phyloP scores from a whole-genome alignment of 2,329 filamentous ascomycete species.

The Hypoxylon sp. region DNA sequence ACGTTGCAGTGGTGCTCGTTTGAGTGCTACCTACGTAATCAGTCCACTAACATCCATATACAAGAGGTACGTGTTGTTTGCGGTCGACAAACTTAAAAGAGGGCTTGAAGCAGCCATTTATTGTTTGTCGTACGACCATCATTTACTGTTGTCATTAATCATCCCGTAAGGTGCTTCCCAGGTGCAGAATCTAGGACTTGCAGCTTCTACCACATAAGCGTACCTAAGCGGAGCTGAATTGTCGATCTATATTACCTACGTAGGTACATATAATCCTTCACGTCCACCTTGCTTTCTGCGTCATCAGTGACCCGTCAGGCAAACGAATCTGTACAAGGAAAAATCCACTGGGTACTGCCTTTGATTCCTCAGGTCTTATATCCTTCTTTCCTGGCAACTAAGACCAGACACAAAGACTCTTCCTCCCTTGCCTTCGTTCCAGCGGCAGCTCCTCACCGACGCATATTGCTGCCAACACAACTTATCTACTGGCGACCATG shows the following conservation, averaged over 20 bases:
- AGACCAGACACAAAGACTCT: not conserved
- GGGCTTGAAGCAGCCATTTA: constrained; percentile 10
- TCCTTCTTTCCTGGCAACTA: constrained; percentile 14
- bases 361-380: constrained; percentile 11
- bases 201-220: not conserved
- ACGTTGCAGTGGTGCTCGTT: constrained; percentile 3
- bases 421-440: constrained; percentile 5
- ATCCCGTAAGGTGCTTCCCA: not conserved
- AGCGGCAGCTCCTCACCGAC: constrained; percentile 5
- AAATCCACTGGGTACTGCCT: constrained; percentile 11
- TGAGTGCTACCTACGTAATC: constrained; percentile 14
- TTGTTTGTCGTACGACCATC: constrained; percentile 12
- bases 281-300: constrained; percentile 20
- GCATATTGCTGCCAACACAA: constrained; percentile 20
- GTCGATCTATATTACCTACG: constrained; percentile 36
- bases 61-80: constrained; percentile 17
- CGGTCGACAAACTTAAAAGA: constrained; percentile 5
- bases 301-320: constrained; percentile 21
- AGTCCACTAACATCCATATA: constrained; percentile 6
- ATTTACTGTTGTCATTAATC: constrained; percentile 7
- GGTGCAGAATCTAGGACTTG: constrained; percentile 12
- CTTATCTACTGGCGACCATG: constrained; percentile 40
- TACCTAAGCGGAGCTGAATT: constrained; percentile 27
- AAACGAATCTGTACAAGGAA: constrained; percentile 13
- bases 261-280: constrained; percentile 32